A percentile compares a stretch with the other conserved stretches of the same genome.
Conservation (phyloP, 2,329 filamentous ascomycete genomes). For the Zasmidium angulare region DNA sequence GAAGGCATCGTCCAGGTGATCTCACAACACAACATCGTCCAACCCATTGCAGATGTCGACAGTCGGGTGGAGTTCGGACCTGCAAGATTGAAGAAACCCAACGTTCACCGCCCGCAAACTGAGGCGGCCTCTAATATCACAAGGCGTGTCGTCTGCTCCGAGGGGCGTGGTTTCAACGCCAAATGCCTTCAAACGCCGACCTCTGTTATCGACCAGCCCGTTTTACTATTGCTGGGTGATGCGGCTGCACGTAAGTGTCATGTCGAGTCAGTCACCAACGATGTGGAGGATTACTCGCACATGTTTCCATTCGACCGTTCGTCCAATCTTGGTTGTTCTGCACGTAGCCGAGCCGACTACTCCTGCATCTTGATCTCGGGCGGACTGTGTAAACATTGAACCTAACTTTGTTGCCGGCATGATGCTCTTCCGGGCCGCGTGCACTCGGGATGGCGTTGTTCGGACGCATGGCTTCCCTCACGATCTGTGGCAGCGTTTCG, state of each 20-base stretch:
- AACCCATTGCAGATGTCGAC: not conserved
- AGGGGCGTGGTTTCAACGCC: not conserved
- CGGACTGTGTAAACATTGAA: constrained; percentile 1
- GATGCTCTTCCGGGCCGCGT: not conserved
- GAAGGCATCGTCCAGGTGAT: constrained; percentile 5
- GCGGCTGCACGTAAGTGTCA: not conserved
- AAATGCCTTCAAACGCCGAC: constrained; percentile 8
- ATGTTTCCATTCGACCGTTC: constrained; percentile 1
- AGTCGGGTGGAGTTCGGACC: not conserved
- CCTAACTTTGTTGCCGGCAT: constrained; percentile 2
- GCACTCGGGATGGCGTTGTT: not conserved
- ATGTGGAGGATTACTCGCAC: not conserved
- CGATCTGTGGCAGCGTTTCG: not conserved
- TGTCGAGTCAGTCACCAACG: constrained; percentile 3
- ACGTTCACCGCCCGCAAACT: constrained; percentile 9
- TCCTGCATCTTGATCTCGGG: not conserved
- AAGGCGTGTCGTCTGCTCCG: not conserved
- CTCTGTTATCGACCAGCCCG: not conserved
- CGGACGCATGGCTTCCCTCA: not conserved
- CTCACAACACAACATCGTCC: not conserved
- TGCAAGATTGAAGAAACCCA: constrained; percentile 3
- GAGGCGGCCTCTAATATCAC: constrained; percentile 1
- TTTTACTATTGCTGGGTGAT: not conserved
- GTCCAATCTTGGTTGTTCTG: not conserved
- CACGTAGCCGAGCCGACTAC: not conserved